Conservation (phyloP, 176 grass and related monocot genomes). For the Alopecurus myosuroides region DNA sequence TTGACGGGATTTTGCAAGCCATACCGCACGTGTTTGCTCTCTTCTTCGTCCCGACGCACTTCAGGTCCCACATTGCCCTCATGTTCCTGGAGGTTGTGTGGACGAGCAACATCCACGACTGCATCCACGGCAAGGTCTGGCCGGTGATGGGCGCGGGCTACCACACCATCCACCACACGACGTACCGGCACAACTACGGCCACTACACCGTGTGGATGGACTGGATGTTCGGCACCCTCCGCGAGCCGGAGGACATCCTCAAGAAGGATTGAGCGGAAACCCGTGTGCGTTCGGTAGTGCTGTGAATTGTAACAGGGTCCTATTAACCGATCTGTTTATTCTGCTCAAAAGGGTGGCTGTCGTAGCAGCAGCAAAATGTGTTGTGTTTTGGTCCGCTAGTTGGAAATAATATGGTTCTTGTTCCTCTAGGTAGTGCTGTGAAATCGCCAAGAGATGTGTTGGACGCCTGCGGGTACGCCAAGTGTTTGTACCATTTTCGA, state of each 20-base stretch:
- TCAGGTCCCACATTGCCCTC: slow-evolving; percentile 52
- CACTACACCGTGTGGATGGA: slow-evolving; percentile 97
- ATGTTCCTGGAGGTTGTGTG: slow-evolving; percentile 77
- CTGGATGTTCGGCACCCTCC: slow-evolving; percentile 90
- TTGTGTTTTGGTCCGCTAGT: neutral
- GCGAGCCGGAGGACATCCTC: slow-evolving; percentile 63
- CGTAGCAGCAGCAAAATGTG: neutral
- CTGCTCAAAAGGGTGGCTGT: neutral
- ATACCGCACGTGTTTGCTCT: slow-evolving; percentile 79
- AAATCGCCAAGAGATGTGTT: neutral
- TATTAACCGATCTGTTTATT: slow-evolving; percentile 7
- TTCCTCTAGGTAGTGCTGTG: neutral
- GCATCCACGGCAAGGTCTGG: slow-evolving; percentile 96
- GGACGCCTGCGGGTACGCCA: neutral
- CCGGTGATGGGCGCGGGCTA: slow-evolving; percentile 97
- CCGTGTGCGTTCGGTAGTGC: neutral
- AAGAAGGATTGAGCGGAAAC: slow-evolving; percentile 41
- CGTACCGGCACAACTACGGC: slow-evolving; percentile 96
- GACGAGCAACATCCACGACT: slow-evolving; percentile 95
- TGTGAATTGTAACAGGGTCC: slow-evolving; percentile 3
- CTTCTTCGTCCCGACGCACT: slow-evolving; percentile 64
- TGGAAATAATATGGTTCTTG: slow-evolving; percentile 18
- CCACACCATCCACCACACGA: slow-evolving; percentile 96
- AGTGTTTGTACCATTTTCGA: slow-evolving; percentile 11
- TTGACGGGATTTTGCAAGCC: slow-evolving; percentile 92